Evolutionary conservation across 2,329 filamentous ascomycete genomes (phyloP).

Genomic region (Alternaria incomplexa): DNA sequence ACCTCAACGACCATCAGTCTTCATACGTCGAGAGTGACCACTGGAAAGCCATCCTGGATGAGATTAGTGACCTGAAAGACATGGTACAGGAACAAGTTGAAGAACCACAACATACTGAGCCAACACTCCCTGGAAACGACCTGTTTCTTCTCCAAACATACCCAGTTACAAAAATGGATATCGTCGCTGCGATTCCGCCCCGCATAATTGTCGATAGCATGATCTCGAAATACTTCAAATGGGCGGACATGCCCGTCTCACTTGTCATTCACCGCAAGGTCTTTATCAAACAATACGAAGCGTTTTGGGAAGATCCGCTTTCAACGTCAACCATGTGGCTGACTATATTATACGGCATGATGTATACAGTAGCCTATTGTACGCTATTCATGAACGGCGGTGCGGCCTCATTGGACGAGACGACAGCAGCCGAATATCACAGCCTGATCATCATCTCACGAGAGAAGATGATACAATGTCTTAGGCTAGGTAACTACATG

Average conservation of each 20-base stretch:
- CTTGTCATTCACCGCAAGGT: not conserved
- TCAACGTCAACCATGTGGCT: not conserved
- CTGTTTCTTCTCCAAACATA: not conserved
- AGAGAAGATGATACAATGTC: not conserved
- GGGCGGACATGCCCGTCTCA: not conserved
- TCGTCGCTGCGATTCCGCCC: not conserved
- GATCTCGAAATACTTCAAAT: not conserved
- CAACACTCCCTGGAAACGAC: not conserved
- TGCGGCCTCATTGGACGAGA: not conserved
- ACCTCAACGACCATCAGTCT: not conserved
- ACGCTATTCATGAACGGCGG: not conserved
- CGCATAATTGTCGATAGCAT: not conserved
- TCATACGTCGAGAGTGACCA: not conserved
- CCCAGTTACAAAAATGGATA: not conserved
- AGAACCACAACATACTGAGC: not conserved
- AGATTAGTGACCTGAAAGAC: not conserved
- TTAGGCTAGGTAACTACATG: not conserved
- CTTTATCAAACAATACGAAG: not conserved
- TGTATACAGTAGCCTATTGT: not conserved
- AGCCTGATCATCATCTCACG: not conserved
- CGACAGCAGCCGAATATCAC: not conserved
- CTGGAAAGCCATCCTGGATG: not conserved
- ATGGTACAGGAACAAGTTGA: not conserved
- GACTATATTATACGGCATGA: not conserved
- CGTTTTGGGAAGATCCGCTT: not conserved